Conservation (phyloP, 768 basidiomycete species). For the Hebeloma cylindrosporum region DNA sequence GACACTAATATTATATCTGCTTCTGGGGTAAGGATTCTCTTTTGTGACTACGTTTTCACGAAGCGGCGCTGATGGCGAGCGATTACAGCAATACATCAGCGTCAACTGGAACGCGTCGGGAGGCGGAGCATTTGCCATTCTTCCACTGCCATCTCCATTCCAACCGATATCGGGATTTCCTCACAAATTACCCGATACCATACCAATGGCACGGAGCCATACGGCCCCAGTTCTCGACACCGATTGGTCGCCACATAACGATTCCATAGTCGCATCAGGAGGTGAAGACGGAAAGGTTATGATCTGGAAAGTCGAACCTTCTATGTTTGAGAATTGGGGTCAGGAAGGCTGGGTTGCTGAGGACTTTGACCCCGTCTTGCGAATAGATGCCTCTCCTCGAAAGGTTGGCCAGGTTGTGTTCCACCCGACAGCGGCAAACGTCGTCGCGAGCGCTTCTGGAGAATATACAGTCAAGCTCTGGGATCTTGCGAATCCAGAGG, state of each 20-base stretch:
- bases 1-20: conserved; percentile 92
- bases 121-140: conserved; percentile 92
- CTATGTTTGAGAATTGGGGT: conserved; percentile 81
- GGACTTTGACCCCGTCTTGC: conserved; percentile 84
- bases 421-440: conserved; percentile 87
- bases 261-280: conserved; percentile 84
- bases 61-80: conserved; percentile 1
- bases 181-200: conserved; percentile 84
- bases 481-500: conserved; percentile 80
- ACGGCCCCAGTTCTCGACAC: conserved; percentile 89
- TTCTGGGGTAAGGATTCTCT: conserved; percentile 60
- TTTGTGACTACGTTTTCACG: conserved; percentile 8
- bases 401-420: conserved; percentile 95
- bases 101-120: conserved; percentile 95
- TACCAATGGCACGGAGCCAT: conserved; percentile 89
- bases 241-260: conserved; percentile 94
- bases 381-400: conserved; percentile 75
- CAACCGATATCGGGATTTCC: conserved; percentile 53
- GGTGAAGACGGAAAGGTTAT: conserved; percentile 94
- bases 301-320: conserved; percentile 80
- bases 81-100: conserved; percentile 72
- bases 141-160: conserved; percentile 81
- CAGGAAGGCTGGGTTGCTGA: conserved; percentile 76
- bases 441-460: conserved; percentile 77
- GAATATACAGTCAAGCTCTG: conserved; percentile 90